Conservation (phyloP, 257 asterid genomes). For the Ilex asprella region DNA sequence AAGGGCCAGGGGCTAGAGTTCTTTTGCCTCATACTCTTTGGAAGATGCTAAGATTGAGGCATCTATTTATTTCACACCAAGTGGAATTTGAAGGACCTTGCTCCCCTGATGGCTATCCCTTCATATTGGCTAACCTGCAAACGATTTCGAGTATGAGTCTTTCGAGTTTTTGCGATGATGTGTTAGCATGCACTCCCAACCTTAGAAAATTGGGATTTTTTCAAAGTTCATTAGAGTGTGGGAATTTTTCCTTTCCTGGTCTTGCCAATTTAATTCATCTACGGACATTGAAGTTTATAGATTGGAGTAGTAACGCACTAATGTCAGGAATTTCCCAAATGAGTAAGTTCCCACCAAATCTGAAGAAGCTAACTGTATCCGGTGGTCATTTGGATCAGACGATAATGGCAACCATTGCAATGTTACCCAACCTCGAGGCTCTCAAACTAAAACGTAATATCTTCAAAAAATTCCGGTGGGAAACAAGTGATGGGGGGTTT, state of each 20-base stretch:
- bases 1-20: background rate
- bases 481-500: conserved; percentile 11
- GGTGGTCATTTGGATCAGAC: background rate
- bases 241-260: background rate
- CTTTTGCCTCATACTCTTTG: background rate
- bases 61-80: background rate
- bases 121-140: conserved; percentile 5
- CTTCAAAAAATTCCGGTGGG: conserved; percentile 8
- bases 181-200: background rate
- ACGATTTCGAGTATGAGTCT: conserved; percentile 6
- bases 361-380: conserved; percentile 16
- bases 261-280: conserved; percentile 6
- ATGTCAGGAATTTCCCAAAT: background rate
- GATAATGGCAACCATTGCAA: background rate
- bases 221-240: background rate
- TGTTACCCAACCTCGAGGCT: conserved; percentile 18
- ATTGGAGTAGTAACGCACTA: background rate
- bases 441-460: conserved; percentile 4
- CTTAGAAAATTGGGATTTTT: background rate
- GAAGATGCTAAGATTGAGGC: conserved; percentile 19
- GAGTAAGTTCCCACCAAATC: conserved; percentile 2
- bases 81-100: background rate
- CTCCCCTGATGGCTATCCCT: background rate
- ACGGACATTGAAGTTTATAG: conserved; percentile 6
- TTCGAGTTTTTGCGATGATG: background rate